These are phyloP conservation scores for Primulina tabacum DNA, from an alignment of 257 asterid species.

Conservation along the genomic window DNA sequence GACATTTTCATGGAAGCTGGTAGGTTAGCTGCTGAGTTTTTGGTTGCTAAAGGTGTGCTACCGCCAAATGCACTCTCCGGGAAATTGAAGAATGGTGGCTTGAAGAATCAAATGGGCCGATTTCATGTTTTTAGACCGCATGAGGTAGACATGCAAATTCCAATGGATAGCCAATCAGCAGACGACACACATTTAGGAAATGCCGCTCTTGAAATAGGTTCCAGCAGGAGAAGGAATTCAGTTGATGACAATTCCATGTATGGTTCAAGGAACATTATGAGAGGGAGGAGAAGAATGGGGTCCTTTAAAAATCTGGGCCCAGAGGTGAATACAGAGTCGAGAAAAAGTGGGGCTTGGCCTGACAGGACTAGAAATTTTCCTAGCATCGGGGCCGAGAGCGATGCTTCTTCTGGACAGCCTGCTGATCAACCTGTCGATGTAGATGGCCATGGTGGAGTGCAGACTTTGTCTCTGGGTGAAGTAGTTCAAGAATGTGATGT, in stretches of 20 bases:
- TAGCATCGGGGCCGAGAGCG: constrained; percentile 22
- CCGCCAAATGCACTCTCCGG: constrained; percentile 72
- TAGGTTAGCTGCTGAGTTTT: constrained; percentile 78
- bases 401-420: constrained; percentile 37
- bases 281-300: constrained; percentile 69
- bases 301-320: constrained; percentile 50
- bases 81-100: constrained; percentile 52
- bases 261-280: constrained; percentile 39
- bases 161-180: constrained; percentile 48
- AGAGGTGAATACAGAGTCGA: constrained; percentile 52
- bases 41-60: constrained; percentile 72
- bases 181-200: constrained; percentile 67
- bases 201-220: constrained; percentile 40
- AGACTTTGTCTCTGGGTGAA: constrained; percentile 40
- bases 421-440: constrained; percentile 42
- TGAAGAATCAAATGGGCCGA: constrained; percentile 43
- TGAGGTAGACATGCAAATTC: constrained; percentile 38
- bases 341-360: constrained; percentile 52
- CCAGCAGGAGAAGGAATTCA: constrained; percentile 50
- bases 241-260: constrained; percentile 49
- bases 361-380: constrained; percentile 36
- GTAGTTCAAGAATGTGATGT: constrained; percentile 29
- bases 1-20: constrained; percentile 90
- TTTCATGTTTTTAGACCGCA: constrained; percentile 40
- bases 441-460: constrained; percentile 37